These are phyloP conservation scores for Phytophthora citricola DNA, from an alignment of 352 stramenopile species.

Conservation along the genomic window DNA sequence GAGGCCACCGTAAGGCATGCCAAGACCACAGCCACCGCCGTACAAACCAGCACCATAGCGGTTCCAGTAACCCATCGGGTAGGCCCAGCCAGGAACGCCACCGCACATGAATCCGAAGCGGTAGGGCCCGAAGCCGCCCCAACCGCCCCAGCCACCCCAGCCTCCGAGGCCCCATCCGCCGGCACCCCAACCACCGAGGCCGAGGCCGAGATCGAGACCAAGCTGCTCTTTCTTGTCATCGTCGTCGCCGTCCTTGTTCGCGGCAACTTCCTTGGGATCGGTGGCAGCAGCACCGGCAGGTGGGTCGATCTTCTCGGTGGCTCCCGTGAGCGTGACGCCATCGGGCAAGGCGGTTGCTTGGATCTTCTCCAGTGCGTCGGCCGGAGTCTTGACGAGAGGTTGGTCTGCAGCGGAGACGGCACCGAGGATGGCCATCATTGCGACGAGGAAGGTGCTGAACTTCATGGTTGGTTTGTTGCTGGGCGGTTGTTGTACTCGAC, in stretches of 20 bases:
- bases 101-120: conserved; percentile 46
- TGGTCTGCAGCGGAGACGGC: too few relatives aligned
- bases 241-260: background rate
- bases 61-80: conserved; percentile 51
- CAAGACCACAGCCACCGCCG: conserved; percentile 28
- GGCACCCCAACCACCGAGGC: background rate
- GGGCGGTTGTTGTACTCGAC: too few relatives aligned
- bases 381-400: too few relatives aligned
- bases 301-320: too few relatives aligned
- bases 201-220: background rate
- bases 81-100: conserved; percentile 40
- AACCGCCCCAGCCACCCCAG: conserved; percentile 23
- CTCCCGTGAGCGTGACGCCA: too few relatives aligned
- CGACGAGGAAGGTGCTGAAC: too few relatives aligned
- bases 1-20: conserved; percentile 29
- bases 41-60: conserved; percentile 30
- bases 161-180: conserved; percentile 14
- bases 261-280: background rate
- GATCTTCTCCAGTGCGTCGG: too few relatives aligned
- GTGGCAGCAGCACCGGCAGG: too few relatives aligned
- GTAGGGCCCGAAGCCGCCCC: conserved; percentile 87
- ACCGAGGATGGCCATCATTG: too few relatives aligned
- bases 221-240: conserved; percentile 12
- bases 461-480: too few relatives aligned
- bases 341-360: too few relatives aligned